These are phyloP conservation scores for Casuarina cunninghamiana DNA, from an alignment of 306 rosid genomes.

Conservation along the genomic window DNA sequence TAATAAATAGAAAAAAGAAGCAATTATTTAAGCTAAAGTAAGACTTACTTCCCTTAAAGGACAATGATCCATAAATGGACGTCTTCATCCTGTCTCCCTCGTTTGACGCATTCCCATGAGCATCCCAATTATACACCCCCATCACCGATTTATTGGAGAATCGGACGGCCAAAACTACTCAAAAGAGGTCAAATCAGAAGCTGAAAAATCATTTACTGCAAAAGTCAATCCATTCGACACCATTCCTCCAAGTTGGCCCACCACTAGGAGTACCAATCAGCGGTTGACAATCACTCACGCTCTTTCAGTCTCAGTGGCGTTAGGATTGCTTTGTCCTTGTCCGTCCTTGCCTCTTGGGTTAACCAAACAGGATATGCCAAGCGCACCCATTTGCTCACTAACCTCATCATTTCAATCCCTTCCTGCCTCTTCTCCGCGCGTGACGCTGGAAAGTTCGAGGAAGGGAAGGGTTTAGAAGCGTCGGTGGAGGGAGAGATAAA, in stretches of 20 bases:
- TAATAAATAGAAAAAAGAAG: neutral
- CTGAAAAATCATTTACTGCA: neutral
- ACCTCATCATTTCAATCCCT: neutral
- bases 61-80: neutral
- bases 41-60: no score
- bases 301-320: neutral
- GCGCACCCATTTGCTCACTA: neutral
- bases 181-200: neutral
- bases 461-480: neutral
- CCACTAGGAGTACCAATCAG: neutral
- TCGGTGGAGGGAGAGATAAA: neutral
- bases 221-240: neutral
- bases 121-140: neutral
- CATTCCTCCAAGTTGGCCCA: neutral
- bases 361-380: neutral
- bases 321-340: neutral
- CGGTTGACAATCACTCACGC: neutral
- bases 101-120: neutral
- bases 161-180: conserved; percentile 3
- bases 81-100: neutral
- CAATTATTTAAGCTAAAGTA: neutral
- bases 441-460: neutral
- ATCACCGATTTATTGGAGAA: neutral
- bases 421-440: neutral
- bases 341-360: neutral